Evolutionary conservation across 768 basidiomycete genomes (phyloP).

Genomic region (Macrocybe gigantea): DNA sequence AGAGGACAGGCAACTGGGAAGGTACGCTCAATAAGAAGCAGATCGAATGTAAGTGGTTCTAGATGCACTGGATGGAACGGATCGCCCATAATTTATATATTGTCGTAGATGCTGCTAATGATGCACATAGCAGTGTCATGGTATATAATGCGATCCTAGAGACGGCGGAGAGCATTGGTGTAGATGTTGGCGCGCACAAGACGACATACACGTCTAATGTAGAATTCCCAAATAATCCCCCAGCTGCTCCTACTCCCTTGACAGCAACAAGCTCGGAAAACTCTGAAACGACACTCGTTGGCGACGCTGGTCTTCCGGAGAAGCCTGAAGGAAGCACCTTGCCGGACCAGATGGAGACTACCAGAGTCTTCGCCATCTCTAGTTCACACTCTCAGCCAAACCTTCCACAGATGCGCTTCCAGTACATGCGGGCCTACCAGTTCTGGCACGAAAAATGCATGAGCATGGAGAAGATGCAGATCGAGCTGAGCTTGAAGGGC

Average conservation of each 20-base stretch:
- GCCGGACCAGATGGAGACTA: too few species aligned
- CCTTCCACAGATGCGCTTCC: constrained; percentile 12
- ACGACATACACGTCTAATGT: constrained; percentile 2
- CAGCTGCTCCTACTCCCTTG: not conserved
- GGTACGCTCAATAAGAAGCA: constrained; percentile 14
- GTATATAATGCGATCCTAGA: constrained; percentile 21
- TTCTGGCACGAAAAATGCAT: constrained; percentile 23
- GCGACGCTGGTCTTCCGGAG: too few species aligned
- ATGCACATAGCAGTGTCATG: constrained; percentile 27
- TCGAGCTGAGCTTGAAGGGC: constrained; percentile 15
- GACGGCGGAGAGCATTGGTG: constrained; percentile 14
- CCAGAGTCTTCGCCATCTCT: too few species aligned
- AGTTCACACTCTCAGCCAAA: too few species aligned
- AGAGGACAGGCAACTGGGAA: constrained; percentile 31
- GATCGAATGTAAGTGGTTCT: constrained; percentile 20
- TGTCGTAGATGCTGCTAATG: constrained; percentile 28
- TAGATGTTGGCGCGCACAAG: too few species aligned
- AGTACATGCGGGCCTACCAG: constrained; percentile 27
- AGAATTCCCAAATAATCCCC: not conserved
- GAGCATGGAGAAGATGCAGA: constrained; percentile 23
- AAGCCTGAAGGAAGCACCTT: too few species aligned
- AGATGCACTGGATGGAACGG: too few species aligned
- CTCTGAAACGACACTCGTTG: not conserved
- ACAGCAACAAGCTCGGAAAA: not conserved
- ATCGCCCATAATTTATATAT: too few species aligned